These are phyloP conservation scores for Dentipellis sp. DNA, from an alignment of 768 basidiomycete species.

Conservation along the genomic window DNA sequence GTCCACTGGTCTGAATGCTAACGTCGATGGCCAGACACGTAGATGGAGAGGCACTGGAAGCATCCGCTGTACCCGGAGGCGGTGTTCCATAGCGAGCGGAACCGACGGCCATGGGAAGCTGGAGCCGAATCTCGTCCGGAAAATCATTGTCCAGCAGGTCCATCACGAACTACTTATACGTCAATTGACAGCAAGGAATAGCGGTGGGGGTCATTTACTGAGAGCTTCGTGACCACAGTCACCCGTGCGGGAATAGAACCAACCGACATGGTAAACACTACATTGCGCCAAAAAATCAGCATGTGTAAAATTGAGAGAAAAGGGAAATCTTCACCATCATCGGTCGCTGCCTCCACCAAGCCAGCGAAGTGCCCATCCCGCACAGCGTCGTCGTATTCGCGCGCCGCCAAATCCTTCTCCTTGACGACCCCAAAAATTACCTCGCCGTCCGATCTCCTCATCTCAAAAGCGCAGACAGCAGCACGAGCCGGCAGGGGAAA, in stretches of 20 bases:
- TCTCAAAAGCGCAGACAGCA: slow-evolving; percentile 45
- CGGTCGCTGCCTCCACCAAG: slow-evolving; percentile 38
- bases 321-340: slow-evolving; percentile 33
- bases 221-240: slow-evolving; percentile 31
- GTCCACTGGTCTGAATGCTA: slow-evolving; percentile 41
- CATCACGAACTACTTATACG: slow-evolving; percentile 35
- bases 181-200: background rate
- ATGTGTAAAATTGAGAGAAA: background rate
- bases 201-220: slow-evolving; percentile 20
- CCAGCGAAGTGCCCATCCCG: slow-evolving; percentile 31
- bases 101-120: slow-evolving; percentile 42
- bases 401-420: slow-evolving; percentile 35
- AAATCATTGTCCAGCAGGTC: slow-evolving; percentile 42
- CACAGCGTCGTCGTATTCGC: slow-evolving; percentile 32
- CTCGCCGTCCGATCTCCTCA: slow-evolving; percentile 34
- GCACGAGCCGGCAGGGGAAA: slow-evolving; percentile 51
- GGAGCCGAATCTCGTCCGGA: slow-evolving; percentile 40
- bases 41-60: slow-evolving; percentile 19
- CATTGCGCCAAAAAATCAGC: background rate
- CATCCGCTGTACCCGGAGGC: slow-evolving; percentile 28
- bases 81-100: slow-evolving; percentile 37
- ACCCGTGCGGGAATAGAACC: slow-evolving; percentile 38
- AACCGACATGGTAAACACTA: slow-evolving; percentile 51
- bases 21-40: slow-evolving; percentile 32
- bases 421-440: slow-evolving; percentile 36